Evolutionary conservation across 768 basidiomycete species (phyloP).

Genomic region (Mycena albidolilacea): DNA sequence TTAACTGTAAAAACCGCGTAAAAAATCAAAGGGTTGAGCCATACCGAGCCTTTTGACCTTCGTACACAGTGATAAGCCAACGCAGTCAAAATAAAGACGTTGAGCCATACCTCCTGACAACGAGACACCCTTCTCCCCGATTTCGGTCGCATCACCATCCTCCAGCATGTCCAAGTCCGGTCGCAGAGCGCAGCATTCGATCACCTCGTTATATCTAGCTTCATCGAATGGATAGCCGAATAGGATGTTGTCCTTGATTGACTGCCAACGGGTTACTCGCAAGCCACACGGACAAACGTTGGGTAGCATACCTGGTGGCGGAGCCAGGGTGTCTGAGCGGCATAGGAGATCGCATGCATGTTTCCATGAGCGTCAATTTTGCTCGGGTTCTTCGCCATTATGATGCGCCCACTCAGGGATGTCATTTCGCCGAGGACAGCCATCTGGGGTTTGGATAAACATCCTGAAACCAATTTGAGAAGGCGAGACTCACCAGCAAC

Average conservation of each 20-base stretch:
- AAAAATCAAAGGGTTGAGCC: background rate
- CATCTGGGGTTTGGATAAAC: conserved; percentile 59
- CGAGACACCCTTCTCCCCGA: conserved; percentile 80
- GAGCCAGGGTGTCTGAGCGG: conserved; percentile 83
- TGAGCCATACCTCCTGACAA: conserved; percentile 69
- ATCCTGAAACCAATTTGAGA: background rate
- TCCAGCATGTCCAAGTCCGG: conserved; percentile 89
- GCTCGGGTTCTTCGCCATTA: conserved; percentile 75
- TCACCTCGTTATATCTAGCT: conserved; percentile 79
- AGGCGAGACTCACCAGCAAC: conserved; percentile 63
- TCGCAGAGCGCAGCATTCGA: conserved; percentile 88
- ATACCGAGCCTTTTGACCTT: conserved; percentile 81
- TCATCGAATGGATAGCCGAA: conserved; percentile 83
- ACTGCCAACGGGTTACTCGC: conserved; percentile 4
- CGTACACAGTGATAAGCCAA: background rate
- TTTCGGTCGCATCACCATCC: conserved; percentile 89
- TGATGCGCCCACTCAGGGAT: conserved; percentile 61
- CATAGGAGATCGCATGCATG: conserved; percentile 78
- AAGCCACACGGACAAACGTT: background rate
- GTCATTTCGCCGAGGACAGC: conserved; percentile 84
- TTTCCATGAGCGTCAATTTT: conserved; percentile 72
- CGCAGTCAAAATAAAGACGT: background rate
- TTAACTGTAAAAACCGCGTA: background rate
- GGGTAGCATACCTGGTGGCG: conserved; percentile 57
- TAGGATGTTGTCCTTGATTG: conserved; percentile 86